Conservation (phyloP, 345 rosid species). For the Eucalyptus urophylla region DNA sequence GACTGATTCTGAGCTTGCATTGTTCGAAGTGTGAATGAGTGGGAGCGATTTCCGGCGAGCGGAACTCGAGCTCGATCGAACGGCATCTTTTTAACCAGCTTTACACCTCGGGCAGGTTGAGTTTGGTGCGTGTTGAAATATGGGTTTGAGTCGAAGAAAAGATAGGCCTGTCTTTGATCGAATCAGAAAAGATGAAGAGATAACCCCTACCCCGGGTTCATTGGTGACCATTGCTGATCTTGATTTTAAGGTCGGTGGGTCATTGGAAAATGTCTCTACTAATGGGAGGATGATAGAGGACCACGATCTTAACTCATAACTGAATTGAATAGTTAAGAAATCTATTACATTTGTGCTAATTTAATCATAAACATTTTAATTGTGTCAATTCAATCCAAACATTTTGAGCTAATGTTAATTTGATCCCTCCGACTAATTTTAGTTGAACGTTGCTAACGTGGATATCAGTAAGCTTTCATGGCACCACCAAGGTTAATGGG, state of each 20-base stretch:
- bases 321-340: too few relatives aligned
- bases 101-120: background rate
- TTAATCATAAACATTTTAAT: too few relatives aligned
- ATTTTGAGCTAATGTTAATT: too few relatives aligned
- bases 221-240: background rate
- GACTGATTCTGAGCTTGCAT: background rate
- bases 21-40: background rate
- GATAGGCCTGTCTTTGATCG: background rate
- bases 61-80: background rate
- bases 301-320: background rate
- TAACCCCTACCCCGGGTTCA: background rate
- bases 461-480: too few relatives aligned
- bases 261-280: background rate
- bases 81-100: background rate
- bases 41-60: background rate
- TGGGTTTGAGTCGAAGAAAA: background rate
- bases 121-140: background rate
- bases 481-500: accelerated
- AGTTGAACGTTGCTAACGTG: accelerated
- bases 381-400: too few relatives aligned
- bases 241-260: background rate
- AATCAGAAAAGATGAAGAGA: background rate
- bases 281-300: background rate
- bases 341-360: too few relatives aligned
- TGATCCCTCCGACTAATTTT: accelerated